Evolutionary conservation across 2,329 filamentous ascomycete species (phyloP), one percentile per base, ranked within the genome.

Genomic region (Xylariaceae sp.): DNA sequence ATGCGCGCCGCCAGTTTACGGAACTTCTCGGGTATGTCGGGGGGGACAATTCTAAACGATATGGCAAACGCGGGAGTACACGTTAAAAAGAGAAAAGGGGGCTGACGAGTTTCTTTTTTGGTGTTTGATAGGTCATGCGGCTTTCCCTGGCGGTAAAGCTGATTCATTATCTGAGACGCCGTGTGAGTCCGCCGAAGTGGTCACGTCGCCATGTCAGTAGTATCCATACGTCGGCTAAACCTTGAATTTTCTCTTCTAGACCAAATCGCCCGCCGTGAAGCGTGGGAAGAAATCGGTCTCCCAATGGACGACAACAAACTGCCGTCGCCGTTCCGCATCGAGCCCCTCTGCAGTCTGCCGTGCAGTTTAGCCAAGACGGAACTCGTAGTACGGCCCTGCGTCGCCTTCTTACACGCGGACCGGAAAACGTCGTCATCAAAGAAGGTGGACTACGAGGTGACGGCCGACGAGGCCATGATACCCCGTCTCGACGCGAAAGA

Each of bases 201-300:
- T n/a, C n/a, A n/a, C n/a, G n/a, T n/a, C n/a, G n/a, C n/a, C n/a
- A n/a, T n/a, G n/a, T n/a, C n/a, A n/a, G n/a, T n/a, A n/a, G n/a
- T n/a, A n/a, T n/a, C n/a, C n/a, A n/a, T n/a, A n/a, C n/a, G n/a
- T n/a, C n/a, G n/a, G n/a, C n/a, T n/a, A n/a, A n/a, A n/a, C n/a
- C n/a, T n/a, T n/a, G n/a, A n/a, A n/a, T n/a, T n/a, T n/a, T n/a
- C 21, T 6, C 21, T 11, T 24, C 11, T 70, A 64, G 87, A 87
- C 62, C 76, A 89, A 56, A 94, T 89, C 36, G 88, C 90, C 7
- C 79, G 90, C 15, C 79, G 90, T 48, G 90, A 97, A 69, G 89
- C 90, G 1, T 85, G 76, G 60, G 90, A 97, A 61, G 90, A 97
- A 61, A 95, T 97, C 49, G 90, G 90, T 1, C 78, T 97, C 3